Evolutionary conservation across 805 yeast genomes (phyloP), one percentile per base, ranked within the genome.

Genomic region (Yamadazyma akitaensis): DNA sequence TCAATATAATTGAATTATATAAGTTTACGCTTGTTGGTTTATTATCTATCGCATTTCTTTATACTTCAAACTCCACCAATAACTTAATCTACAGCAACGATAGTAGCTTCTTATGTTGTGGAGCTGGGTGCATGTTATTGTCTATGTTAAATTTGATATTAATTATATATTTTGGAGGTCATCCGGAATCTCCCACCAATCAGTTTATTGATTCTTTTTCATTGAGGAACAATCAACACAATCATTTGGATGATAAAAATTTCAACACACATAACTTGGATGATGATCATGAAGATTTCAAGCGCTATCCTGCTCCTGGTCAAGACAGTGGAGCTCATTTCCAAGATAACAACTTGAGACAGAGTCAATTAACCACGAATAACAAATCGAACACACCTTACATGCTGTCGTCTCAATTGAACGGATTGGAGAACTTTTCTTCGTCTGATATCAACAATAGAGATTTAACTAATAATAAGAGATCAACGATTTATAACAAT

Each of bases 101-200:
- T 19, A 76, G 79, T 16, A 73, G 94, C 0, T 79, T 84, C 13
- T 86, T 87, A 43, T 95, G 97, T 21, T 91, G 96, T 7, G 87
- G 96, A 2, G 97, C 98, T 0, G 98, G 99, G 6, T 85, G 88
- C 54, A 87, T 92, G 47, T 70, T 92, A 42, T 69, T 89, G 38
- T 82, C 94, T 14, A 88, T 92, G 64, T 73, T 88, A 50, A 89
- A 94, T 62, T 61, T 91, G 40, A 68, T 87, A 49, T 94, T 97
- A 96, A 73, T 92, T 38, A 72, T 89, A 49, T 91, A 89, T 66
- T 88, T 85, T 62, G 98, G 98, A 25, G 85, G 95, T 19, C 92
- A 92, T 51, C 87, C 88, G 44, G 87, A 87, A 43, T 84, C 95
- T n/a, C 92, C 96, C 30, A 72, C 88, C 9, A 89, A 88, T 61